These are phyloP conservation scores for Calonectria naviculata DNA, from an alignment of 2,329 filamentous ascomycete species.

Conservation along the genomic window DNA sequence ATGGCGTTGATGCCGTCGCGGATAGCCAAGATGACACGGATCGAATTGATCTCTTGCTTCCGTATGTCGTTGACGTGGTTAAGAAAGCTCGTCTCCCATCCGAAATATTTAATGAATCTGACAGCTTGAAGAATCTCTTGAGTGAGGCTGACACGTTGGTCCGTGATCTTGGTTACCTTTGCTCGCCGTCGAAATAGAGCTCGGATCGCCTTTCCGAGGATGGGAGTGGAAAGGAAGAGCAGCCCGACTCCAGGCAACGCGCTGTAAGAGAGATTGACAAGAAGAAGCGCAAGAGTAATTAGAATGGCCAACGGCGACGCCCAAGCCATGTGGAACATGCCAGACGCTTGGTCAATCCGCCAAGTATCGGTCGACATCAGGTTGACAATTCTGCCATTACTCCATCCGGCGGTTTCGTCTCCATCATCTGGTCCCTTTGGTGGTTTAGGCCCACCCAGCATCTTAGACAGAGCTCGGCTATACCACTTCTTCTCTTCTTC, in stretches of 20 bases:
- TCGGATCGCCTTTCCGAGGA: constrained; percentile 4
- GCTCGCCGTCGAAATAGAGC: background rate
- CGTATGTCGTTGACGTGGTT: constrained; percentile 2
- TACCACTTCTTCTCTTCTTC: constrained; percentile 14
- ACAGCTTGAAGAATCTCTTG: constrained; percentile 10
- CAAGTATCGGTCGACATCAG: constrained; percentile 14
- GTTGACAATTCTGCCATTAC: constrained; percentile 14
- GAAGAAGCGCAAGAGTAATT: constrained; percentile 2
- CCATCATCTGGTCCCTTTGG: background rate
- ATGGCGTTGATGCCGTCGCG: constrained; percentile 4
- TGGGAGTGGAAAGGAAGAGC: background rate
- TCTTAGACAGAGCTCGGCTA: background rate
- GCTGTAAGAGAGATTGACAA: constrained; percentile 17
- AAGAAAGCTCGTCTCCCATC: constrained; percentile 4
- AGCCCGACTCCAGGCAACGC: constrained; percentile 12
- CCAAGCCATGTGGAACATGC: constrained; percentile 17
- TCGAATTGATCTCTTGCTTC: background rate
- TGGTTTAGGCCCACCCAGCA: background rate
- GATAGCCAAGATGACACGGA: constrained; percentile 4
- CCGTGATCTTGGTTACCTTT: constrained; percentile 6
- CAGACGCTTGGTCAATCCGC: constrained; percentile 16
- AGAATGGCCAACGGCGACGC: constrained; percentile 1
- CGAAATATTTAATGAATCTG: constrained; percentile 10
- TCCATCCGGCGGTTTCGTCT: background rate
- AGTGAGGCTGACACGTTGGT: constrained; percentile 4